Evolutionary conservation across 2,329 filamentous ascomycete genomes (phyloP), one percentile per base, ranked within the genome.

Genomic region (Aspergillus proliferans): DNA sequence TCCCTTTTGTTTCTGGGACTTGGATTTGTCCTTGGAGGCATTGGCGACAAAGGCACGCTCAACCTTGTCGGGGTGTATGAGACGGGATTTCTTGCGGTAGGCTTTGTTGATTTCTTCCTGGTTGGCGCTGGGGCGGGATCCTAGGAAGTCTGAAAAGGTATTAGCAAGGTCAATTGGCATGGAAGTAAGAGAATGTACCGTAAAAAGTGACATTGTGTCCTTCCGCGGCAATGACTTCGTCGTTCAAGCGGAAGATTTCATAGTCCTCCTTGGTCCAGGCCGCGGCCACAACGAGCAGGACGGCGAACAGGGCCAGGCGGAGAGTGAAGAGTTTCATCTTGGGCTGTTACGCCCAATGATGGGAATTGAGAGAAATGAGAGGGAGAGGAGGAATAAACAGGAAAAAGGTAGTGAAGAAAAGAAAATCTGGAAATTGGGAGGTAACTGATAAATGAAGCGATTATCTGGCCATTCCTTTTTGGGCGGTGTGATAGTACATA

Each of bases 241-340:
- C 90, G 64, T 86, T 86, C 54, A 98, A 79, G 61, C 90, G 87
- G 76, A 98, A 98, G 75, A 98, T 97, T 74, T 98, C 93, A 67
- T 94, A 89, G 73, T 98, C 93, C 79, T 95, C 88, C 71, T 93
- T 93, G 49, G 82, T 83, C 88, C 90, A 95, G 43, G 88, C 88
- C 45, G 83, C 80, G 51, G 81, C 81, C 53, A 91, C 71, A 36
- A 83, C 80, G 57, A 89, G 71, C 59, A 86, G 72, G 73, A 82
- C 81, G 69, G 88, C 71, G 52, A 92, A 78, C 69, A 87, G 77
- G 58, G 92, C 63, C 47, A 85, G 78, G 60, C 87, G 73, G 58
- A 84, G 73, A 52, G 71, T 63, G 50, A 81, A 76, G 60, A 83
- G 72, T 79, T 80, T 90, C 88, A 94, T 94, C 59, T 72, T 83